Evolutionary conservation across 192 early-diverging fungal genomes (phyloP).

Genomic region (Coemansia furcata): DNA sequence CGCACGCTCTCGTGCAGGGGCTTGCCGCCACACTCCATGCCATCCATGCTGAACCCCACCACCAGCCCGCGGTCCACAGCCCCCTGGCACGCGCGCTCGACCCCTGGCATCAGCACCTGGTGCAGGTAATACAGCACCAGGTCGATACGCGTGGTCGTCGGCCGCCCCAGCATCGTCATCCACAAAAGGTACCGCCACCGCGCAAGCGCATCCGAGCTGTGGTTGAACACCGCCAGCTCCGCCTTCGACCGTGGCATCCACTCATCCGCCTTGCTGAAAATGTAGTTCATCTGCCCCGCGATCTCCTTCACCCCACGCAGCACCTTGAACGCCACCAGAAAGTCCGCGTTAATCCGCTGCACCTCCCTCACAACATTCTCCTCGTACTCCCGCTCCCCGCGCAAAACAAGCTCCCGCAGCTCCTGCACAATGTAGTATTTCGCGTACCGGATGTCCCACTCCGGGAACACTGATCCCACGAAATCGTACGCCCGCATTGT

Average conservation of each 20-base stretch:
- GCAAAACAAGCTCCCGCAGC: slow-evolving; percentile 8
- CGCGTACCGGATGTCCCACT: slow-evolving; percentile 22
- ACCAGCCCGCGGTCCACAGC: background rate
- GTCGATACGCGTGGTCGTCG: slow-evolving; percentile 27
- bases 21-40: slow-evolving; percentile 17
- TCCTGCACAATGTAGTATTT: slow-evolving; percentile 44
- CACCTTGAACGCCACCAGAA: background rate
- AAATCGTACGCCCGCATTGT: background rate
- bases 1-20: background rate
- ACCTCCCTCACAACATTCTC: background rate
- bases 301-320: background rate
- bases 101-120: slow-evolving; percentile 9
- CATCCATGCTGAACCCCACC: slow-evolving; percentile 19
- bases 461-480: slow-evolving; percentile 12
- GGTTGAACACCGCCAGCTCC: slow-evolving; percentile 7
- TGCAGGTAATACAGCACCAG: slow-evolving; percentile 29
- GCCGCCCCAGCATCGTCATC: slow-evolving; percentile 26
- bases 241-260: slow-evolving; percentile 17
- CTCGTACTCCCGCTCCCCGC: background rate
- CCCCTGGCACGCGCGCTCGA: slow-evolving; percentile 6
- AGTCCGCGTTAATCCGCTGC: slow-evolving; percentile 1
- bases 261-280: slow-evolving; percentile 1
- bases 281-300: background rate
- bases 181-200: slow-evolving; percentile 45
- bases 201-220: slow-evolving; percentile 16